These are phyloP conservation scores for Adansonia digitata DNA, from an alignment of 345 rosid genomes.

Conservation along the genomic window DNA sequence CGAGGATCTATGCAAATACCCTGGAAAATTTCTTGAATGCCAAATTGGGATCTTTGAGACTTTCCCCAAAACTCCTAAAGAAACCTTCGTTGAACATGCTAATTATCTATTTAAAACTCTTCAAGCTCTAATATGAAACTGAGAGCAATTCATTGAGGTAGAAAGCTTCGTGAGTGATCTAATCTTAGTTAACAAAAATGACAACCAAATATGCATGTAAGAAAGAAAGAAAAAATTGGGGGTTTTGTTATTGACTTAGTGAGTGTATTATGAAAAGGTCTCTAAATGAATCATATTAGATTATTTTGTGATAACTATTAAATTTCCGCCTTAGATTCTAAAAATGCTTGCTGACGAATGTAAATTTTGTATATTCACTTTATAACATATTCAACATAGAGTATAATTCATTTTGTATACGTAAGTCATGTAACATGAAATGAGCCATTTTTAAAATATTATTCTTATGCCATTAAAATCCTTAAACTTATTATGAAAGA, in stretches of 20 bases:
- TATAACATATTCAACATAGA: neutral
- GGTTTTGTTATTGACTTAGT: neutral
- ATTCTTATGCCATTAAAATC: neutral
- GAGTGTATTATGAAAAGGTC: neutral
- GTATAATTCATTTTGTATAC: no score
- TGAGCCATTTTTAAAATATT: neutral
- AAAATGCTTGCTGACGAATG: neutral
- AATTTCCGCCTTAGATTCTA: neutral
- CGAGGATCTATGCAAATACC: neutral
- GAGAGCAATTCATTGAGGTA: neutral
- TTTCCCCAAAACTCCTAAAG: neutral
- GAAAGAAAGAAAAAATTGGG: neutral
- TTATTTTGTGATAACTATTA: neutral
- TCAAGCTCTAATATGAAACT: no score
- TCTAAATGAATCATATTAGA: no score
- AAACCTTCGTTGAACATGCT: neutral
- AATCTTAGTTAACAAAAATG: neutral
- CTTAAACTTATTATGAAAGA: neutral
- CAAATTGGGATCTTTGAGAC: neutral
- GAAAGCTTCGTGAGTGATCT: neutral
- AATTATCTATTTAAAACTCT: no score
- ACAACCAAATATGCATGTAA: neutral
- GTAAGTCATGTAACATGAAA: neutral
- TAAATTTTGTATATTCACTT: neutral
- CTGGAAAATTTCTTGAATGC: neutral